Base-by-base conservation (phyloP, 2,329 filamentous ascomycete species). In the Ploettnerulaceae sp. region DNA sequence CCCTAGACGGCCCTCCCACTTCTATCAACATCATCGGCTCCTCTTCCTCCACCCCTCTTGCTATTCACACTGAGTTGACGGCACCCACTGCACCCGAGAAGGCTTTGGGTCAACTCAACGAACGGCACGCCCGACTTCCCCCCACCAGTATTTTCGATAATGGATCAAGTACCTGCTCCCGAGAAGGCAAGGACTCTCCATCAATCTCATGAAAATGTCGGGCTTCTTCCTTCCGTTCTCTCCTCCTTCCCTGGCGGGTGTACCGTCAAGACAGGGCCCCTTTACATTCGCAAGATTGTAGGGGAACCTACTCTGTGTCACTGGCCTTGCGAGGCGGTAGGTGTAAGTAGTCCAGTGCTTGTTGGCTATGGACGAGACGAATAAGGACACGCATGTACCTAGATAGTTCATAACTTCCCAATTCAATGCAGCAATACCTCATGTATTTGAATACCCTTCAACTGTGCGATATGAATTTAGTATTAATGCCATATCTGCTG, bases 1-100 rank as follows among this genome's bases (percentile, higher is more conserved):
- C 37, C 28, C 37, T 41, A 28, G 37, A 41, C 22, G 31, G 31
- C 31, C 31, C 14, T 33, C 31, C 29, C 31, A 15, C n/a, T 33
- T 15, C 31, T n/a, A 33, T 7, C 31, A 14, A 33, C 8, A 17
- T 14, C 4, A n/a, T 33, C 31, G 31, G 17, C 9, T 33, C 14
- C 4, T 6, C 15, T 9, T 17, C 31, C 8, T 18, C 31, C 4
- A 14, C 15, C 17, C 31, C 15, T 24, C 37, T 40, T 6, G 21
- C 20, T 25, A 24, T 21, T 39, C 36, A 25, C n/a, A n/a, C n/a
- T 39, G 31, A 33, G 31, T 33, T 12, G 31, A 15, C 9, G 31
- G 31, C 31, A 15, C 26, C 5, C 36, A n/a, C 20, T 25, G 36
- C 36, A 25, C 36, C 36, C 36, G 12, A 39, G 20, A 39, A 24